Conservation (phyloP, 495 filamentous ascomycete species). For the Delitschia confertaspora region DNA sequence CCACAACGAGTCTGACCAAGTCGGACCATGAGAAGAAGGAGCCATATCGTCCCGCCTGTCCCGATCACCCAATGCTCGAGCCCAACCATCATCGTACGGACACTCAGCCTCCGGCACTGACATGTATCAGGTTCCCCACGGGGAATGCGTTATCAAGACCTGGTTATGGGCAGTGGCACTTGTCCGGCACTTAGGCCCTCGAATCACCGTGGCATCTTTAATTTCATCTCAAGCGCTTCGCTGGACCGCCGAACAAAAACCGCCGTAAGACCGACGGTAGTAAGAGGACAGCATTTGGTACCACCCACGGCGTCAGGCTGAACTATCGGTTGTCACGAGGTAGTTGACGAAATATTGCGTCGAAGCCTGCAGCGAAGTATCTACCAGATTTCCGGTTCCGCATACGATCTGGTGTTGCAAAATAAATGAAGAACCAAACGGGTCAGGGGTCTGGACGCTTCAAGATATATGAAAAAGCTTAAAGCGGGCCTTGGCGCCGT, state of each 20-base stretch:
- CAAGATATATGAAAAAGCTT: background rate
- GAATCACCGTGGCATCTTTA: background rate
- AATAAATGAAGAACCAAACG: slow-evolving; percentile 8
- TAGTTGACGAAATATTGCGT: slow-evolving; percentile 1
- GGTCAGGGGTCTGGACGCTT: background rate
- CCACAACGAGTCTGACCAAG: slow-evolving; percentile 2
- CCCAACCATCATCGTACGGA: background rate
- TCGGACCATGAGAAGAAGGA: background rate
- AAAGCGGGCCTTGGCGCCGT: slow-evolving; percentile 4
- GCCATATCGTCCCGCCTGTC: background rate
- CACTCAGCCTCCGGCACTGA: background rate
- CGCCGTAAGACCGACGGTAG: slow-evolving; percentile 1
- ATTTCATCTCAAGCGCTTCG: background rate
- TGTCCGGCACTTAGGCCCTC: slow-evolving; percentile 7
- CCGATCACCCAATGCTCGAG: slow-evolving; percentile 1
- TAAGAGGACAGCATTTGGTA: too few relatives aligned
- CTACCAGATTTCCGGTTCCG: background rate
- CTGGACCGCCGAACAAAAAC: slow-evolving; percentile 1
- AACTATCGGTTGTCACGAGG: slow-evolving; percentile 4
- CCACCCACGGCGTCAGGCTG: too few relatives aligned
- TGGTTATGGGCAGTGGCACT: background rate
- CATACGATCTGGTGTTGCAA: too few relatives aligned
- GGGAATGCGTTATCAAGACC: too few relatives aligned
- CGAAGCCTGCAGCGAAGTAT: slow-evolving; percentile 1
- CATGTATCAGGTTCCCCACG: background rate